Base-by-base conservation (phyloP, 768 basidiomycete species). In the Russula griseocarnosa region DNA sequence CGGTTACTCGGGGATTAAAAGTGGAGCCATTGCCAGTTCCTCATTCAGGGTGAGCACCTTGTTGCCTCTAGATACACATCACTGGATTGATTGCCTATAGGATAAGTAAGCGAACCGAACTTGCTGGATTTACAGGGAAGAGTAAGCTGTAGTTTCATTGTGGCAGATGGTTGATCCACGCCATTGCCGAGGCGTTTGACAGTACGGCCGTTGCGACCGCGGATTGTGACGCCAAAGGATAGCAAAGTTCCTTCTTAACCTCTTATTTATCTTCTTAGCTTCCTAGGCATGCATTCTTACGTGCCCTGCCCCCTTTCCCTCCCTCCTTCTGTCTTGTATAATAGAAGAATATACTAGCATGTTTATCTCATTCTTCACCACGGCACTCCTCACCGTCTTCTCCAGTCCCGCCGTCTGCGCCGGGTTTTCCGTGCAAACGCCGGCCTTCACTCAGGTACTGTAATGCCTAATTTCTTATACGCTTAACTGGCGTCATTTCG, bases 321-420 rank as follows among this genome's bases (percentile, higher is more conserved):
- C 67, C 67, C 61, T 66, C 60, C 68, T 58, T 38, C 66, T 44
- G 34, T 32, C 47, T 32, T 50, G 30, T 55, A 36, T 40, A 50
- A 28, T 64, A 60, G 34, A 55, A 66, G 20, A 63, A 65, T 68
- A 34, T 20, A 55, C 36, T 40, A 40, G 74, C 76, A 92, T 92
- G 90, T 86, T 85, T 82, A 77, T 83, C 78, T 88, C 90, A 77
- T 76, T 92, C 88, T 57, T 90, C 89, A 81, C 82, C 65, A 73
- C 83, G 77, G 79, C 87, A 71, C 83, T 91, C 85, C 76, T 90
- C 78, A 74, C 78, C 69, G 76, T 85, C 68, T 76, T 85, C 73
- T 80, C 81, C 73, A 69, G 83, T 71, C 78, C 72, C 66, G 77
- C 76, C 71, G 85, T 78, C 60, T 69, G 81, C 59, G 85, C 88